Evolutionary conservation across 768 basidiomycete species (phyloP), one percentile per base, ranked within the genome.

Genomic region (Lactifluus subvellereus): DNA sequence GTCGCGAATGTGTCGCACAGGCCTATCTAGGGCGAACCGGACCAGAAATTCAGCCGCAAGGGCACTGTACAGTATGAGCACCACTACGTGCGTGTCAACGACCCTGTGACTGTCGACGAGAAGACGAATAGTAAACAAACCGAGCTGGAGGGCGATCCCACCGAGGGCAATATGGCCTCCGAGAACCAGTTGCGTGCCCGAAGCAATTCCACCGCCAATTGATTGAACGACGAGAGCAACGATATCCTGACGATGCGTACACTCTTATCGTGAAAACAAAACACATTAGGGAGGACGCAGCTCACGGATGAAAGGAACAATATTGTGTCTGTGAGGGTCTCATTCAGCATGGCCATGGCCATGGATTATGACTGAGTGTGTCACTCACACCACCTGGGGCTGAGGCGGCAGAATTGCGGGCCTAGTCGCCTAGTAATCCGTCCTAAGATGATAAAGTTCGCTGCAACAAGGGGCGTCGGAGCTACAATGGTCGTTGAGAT

Each of bases 381-480:
- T 0, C 20, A 65, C 64, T 42, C 54, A 67, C 66, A 67, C 43
- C 55, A 54, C 13, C 48, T 52, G 14, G 66, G 55, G 27, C 47
- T 61, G 16, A 67, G 56, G 11, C 66, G 64, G 27, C 66, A 65
- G 40, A 61, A 67, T 49, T 60, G 64, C 13, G 48, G 43, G n/a
- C 66, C 66, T 3, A 67, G 54, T 18, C 49, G 47, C 11, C 49
- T 43, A 16, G 65, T 65, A 33, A 67, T 65, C 18, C 60, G 66
- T n/a, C 66, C 66, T 3, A 67, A 20, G 7, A 67, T 32, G 20
- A 67, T 47, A n/a, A 67, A 67, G 47, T 67, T 65, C 8, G 66
- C 66, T 14, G 64, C 66, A 32, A 67, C 59, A 13, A 67, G 48
- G 14, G 66, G 64, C 9, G 66, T 67, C 18, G 66, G 66, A 14